Base-by-base conservation (phyloP, 129 eudicot genomes). In the Flaveria ramosissima region DNA sequence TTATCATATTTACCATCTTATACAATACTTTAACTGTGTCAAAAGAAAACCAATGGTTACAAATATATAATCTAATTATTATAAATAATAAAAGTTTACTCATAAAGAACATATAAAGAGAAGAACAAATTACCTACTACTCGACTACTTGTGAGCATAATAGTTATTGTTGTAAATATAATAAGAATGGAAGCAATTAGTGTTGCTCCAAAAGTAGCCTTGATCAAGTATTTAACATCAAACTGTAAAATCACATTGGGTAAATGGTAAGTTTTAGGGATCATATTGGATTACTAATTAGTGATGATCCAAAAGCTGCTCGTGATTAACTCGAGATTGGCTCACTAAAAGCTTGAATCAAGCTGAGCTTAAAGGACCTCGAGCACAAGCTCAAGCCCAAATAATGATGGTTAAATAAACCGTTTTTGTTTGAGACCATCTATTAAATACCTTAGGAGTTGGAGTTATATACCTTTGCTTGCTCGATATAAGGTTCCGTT, bases 171-270 rank as follows among this genome's bases (percentile, higher is more conserved):
- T 24, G 98, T 94, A 65, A 69, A 89, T 15, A 94, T 97, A 57
- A 94, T 60, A 64, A 94, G 92, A 75, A 94, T 87, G 57, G 98
- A 94, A 74, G 97, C 98, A 87, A 91, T 82, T 56, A 94, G 76
- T 19, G 98, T 83, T 65, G 97, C 91, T 83, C 96, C 97, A 64
- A 94, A 89, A 59, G 90, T 81, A 81, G 91, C 97, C 81, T 97
- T 86, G 83, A 94, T 79, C 74, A 94, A n/a, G 74, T 94, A 94
- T 83, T 84, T 92, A 65, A 82, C 92, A 50, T 83, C 92, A 7
- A 87, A 86, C 98, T 94, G 96, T 81, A 81, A 87, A 80, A 78
- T 78, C 85, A 48, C 10, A 80, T 73, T 51, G 46, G 60, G 19
- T 43, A 63, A 68, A 68, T 48, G 55, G 70, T 74, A 67, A 74